These are phyloP conservation scores for Stylonectria norvegica DNA, from an alignment of 2,329 filamentous ascomycete species.

Conservation along the genomic window DNA sequence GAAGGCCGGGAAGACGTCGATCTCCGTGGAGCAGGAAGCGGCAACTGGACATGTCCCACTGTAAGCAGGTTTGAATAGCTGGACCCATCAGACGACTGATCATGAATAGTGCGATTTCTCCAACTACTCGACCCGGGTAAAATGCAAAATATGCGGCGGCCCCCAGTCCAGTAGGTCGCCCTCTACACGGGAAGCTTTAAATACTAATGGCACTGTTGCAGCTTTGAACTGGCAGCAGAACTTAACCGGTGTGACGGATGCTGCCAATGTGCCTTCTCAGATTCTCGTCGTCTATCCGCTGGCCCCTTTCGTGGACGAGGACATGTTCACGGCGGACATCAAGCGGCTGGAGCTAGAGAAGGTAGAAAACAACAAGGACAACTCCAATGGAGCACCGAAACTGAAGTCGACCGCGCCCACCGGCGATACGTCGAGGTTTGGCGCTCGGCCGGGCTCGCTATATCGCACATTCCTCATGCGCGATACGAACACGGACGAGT, in stretches of 20 bases:
- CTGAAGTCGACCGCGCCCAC: slow-evolving; percentile 58
- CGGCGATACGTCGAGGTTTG: slow-evolving; percentile 56
- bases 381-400: slow-evolving; percentile 47
- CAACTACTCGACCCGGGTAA: slow-evolving; percentile 37
- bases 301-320: slow-evolving; percentile 67
- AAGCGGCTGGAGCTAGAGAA: slow-evolving; percentile 68
- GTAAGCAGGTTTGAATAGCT: slow-evolving; percentile 23
- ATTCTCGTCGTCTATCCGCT: slow-evolving; percentile 73
- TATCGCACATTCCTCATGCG: slow-evolving; percentile 74
- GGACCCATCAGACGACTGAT: slow-evolving; percentile 14
- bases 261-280: slow-evolving; percentile 61
- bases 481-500: slow-evolving; percentile 66
- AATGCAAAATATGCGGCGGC: slow-evolving; percentile 39
- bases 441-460: slow-evolving; percentile 70
- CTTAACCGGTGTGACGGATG: slow-evolving; percentile 48
- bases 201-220: slow-evolving; percentile 3
- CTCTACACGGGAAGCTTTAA: not conserved
- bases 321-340: slow-evolving; percentile 68
- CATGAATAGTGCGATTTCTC: slow-evolving; percentile 35
- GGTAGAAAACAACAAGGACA: slow-evolving; percentile 43
- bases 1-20: slow-evolving; percentile 32
- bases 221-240: slow-evolving; percentile 32
- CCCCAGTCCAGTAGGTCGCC: slow-evolving; percentile 28
- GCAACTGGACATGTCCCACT: slow-evolving; percentile 36
- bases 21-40: slow-evolving; percentile 14